Conservation (phyloP, 2,329 filamentous ascomycete species). For the Xenoacremonium recifei region DNA sequence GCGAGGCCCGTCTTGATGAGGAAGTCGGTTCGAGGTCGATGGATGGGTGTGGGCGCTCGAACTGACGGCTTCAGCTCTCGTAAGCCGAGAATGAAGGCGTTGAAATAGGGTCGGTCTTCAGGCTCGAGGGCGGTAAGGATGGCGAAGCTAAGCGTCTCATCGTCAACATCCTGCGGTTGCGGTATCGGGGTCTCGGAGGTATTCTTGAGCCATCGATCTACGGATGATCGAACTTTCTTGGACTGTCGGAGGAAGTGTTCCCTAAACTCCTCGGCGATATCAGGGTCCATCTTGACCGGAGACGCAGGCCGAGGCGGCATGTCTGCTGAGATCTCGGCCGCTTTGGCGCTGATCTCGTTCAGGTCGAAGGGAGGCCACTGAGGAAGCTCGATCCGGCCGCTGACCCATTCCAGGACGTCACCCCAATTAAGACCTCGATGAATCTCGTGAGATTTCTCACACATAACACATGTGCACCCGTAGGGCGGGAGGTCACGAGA, state of each 20-base stretch:
- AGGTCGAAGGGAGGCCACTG: slow-evolving; percentile 86
- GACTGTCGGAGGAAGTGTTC: slow-evolving; percentile 91
- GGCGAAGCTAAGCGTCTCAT: slow-evolving; percentile 90
- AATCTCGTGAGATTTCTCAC: slow-evolving; percentile 60
- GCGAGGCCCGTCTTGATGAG: slow-evolving; percentile 74
- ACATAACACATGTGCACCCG: slow-evolving; percentile 85
- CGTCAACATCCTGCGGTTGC: slow-evolving; percentile 85
- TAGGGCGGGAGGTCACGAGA: slow-evolving; percentile 86
- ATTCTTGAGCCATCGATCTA: slow-evolving; percentile 84
- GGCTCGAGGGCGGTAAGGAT: slow-evolving; percentile 83
- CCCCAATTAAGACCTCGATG: slow-evolving; percentile 86
- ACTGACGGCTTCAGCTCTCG: slow-evolving; percentile 54
- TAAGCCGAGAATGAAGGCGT: slow-evolving; percentile 68
- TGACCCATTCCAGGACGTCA: slow-evolving; percentile 90
- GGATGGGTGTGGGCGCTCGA: slow-evolving; percentile 68
- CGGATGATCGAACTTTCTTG: slow-evolving; percentile 86
- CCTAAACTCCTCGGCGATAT: slow-evolving; percentile 89
- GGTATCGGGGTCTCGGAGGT: slow-evolving; percentile 73
- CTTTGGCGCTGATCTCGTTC: slow-evolving; percentile 58
- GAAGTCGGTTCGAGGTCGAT: slow-evolving; percentile 67
- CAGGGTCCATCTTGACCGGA: slow-evolving; percentile 78
- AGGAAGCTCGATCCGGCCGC: slow-evolving; percentile 81
- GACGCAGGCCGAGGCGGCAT: slow-evolving; percentile 56
- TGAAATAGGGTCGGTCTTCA: slow-evolving; percentile 77
- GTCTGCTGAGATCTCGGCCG: slow-evolving; percentile 61